These are phyloP conservation scores for Cordyceps pruinosa DNA, from an alignment of 2,329 filamentous ascomycete genomes.

Conservation along the genomic window DNA sequence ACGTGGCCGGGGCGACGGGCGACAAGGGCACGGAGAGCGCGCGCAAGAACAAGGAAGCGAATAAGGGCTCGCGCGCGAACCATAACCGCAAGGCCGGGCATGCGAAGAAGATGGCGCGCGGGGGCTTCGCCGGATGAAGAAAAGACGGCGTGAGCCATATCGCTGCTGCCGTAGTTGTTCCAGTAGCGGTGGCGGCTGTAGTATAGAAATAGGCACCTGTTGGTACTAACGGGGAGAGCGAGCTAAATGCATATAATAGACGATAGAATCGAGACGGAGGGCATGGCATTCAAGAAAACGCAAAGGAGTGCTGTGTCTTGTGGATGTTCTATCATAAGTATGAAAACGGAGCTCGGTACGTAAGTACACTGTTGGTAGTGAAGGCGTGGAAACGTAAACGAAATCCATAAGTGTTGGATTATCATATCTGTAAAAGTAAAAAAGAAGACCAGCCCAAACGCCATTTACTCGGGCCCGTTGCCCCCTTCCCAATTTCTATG, in stretches of 20 bases:
- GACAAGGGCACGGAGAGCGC: slow-evolving; percentile 68
- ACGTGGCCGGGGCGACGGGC: slow-evolving; percentile 56
- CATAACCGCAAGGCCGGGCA: slow-evolving; percentile 73
- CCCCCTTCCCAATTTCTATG: neutral
- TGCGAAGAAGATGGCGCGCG: slow-evolving; percentile 58
- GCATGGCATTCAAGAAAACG: neutral
- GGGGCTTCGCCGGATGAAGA: slow-evolving; percentile 26
- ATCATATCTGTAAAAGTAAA: neutral
- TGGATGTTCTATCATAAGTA: neutral
- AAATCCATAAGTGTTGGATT: neutral
- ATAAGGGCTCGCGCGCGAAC: slow-evolving; percentile 75
- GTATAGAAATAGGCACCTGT: too few relatives aligned
- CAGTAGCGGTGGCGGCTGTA: too few relatives aligned
- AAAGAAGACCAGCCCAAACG: neutral
- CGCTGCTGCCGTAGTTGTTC: neutral
- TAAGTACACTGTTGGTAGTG: neutral
- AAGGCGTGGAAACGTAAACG: neutral
- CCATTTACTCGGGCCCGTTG: neutral
- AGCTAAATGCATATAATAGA: neutral
- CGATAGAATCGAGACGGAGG: neutral
- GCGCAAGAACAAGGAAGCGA: slow-evolving; percentile 71
- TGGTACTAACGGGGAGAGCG: too few relatives aligned
- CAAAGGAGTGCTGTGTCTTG: neutral
- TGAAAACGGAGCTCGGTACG: neutral
- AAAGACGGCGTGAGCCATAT: neutral